These are phyloP conservation scores for Pseudogymnoascus sp. DNA, from an alignment of 2,329 filamentous ascomycete genomes.

Conservation along the genomic window DNA sequence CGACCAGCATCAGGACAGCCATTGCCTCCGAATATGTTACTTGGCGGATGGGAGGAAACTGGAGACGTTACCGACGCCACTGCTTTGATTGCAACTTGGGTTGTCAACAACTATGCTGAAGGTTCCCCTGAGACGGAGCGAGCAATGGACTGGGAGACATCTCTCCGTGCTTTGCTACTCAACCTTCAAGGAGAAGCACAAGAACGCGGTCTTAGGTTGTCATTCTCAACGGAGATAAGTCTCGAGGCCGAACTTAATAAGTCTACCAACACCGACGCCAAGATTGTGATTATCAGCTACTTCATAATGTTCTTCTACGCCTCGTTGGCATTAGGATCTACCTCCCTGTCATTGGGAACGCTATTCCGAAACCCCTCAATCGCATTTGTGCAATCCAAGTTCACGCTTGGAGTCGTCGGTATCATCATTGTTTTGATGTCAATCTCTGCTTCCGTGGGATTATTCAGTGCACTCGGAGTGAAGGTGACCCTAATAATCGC, in stretches of 20 bases:
- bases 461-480: conserved; percentile 86
- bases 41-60: conserved; percentile 67
- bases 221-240: conserved; percentile 92
- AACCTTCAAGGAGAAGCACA: conserved; percentile 73
- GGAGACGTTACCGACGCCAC: conserved; percentile 62
- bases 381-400: conserved; percentile 90
- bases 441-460: conserved; percentile 85
- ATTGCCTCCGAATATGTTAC: conserved; percentile 72
- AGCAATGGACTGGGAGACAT: conserved; percentile 85
- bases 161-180: conserved; percentile 64
- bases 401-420: conserved; percentile 86
- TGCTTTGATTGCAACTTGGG: conserved; percentile 88
- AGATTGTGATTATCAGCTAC: conserved; percentile 94
- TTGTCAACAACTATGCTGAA: conserved; percentile 77
- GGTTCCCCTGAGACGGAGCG: conserved; percentile 60
- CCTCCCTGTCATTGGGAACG: conserved; percentile 67
- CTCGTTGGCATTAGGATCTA: conserved; percentile 84
- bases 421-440: conserved; percentile 97
- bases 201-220: conserved; percentile 72
- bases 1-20: conserved; percentile 85
- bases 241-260: conserved; percentile 95
- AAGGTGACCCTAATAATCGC: conserved; percentile 97
- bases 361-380: conserved; percentile 75
- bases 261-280: conserved; percentile 95
- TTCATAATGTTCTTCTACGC: conserved; percentile 98